A percentile compares a stretch with the other conserved stretches of the same genome.
Conservation (phyloP, 805 yeast genomes). For the Saturnispora serradocipensis region DNA sequence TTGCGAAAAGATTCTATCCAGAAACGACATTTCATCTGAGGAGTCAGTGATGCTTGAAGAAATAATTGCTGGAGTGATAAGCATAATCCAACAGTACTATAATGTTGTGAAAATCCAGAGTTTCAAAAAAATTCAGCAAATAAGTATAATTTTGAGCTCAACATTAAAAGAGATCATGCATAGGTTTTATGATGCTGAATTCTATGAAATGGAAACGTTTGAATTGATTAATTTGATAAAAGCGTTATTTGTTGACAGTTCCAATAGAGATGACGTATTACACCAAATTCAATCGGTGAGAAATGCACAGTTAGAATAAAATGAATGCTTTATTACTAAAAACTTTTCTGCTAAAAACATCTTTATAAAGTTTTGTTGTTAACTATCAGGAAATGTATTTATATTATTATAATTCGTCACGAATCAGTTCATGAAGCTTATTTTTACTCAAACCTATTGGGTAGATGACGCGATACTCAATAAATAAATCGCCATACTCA, state of each 20-base stretch:
- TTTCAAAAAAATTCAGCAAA: conserved; percentile 24
- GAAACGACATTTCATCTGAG: conserved; percentile 26
- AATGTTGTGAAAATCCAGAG: conserved; percentile 15
- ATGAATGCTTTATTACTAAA: background rate
- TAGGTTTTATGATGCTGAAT: conserved; percentile 42
- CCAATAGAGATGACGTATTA: conserved; percentile 35
- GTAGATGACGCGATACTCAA: conserved; percentile 39
- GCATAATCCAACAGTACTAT: background rate
- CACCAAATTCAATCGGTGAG: conserved; percentile 39
- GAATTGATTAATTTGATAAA: conserved; percentile 36
- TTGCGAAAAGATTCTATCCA: conserved; percentile 14
- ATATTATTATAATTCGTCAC: conserved; percentile 23
- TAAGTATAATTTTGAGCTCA: conserved; percentile 19
- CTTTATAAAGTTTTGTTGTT: background rate
- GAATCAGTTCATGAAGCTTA: conserved; percentile 13
- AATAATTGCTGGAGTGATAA: conserved; percentile 7
- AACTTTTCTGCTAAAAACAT: background rate
- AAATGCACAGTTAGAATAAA: conserved; percentile 7
- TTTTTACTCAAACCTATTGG: conserved; percentile 28
- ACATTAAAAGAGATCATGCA: conserved; percentile 40
- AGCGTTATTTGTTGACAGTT: conserved; percentile 39
- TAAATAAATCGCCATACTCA: conserved; percentile 45
- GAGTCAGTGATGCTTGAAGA: conserved; percentile 22
- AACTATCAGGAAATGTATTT: background rate
- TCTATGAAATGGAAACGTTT: conserved; percentile 38